Evolutionary conservation across 2,329 filamentous ascomycete genomes (phyloP), one percentile per base, ranked within the genome.

Genomic region (Graphilbum ipis-grandicollis): DNA sequence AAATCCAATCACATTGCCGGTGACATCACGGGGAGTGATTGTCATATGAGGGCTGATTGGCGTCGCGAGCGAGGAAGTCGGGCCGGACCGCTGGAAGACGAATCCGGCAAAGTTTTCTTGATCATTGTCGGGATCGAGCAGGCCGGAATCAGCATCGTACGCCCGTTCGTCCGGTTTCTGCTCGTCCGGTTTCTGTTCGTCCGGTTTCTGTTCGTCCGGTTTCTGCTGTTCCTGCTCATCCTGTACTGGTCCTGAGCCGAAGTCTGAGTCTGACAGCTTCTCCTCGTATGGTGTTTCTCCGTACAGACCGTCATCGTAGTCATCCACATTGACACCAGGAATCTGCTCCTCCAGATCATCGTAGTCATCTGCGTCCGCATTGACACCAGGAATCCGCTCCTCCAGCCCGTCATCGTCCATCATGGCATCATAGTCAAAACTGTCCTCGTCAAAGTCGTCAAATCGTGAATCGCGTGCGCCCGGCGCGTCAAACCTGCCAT

Each of bases 351-450:
- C 76, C 3, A 74, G 56, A n/a, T n/a, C 54, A 12, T 59, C 55
- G n/a, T 64, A 59, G 48, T 71, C 66, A 1, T 48, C 48, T 4
- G 40, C 43, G 23, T 53, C 49, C 19, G 56, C 60, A 50, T 68
- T 58, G 18, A 66, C 57, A 3, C 67, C 68, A 0, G 75, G 75
- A 21, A 79, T 79, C n/a, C 60, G 60, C 50, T 81, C 77, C 44
- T 81, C 76, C 3, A 74, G 56, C 0, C 67, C 73, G 44, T 71
- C 75, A 35, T 76, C 72, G 21, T 75, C 70, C 58, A 75, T 69
- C 62, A 74, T 72, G 12, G 66, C 68, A 38, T 75, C 68, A 44
- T 74, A 74, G 48, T 74, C 69, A 44, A 71, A 69, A 7, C 48
- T 52, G 44, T 74, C 70, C 22, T 72, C 72, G 44, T 76, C 69